Conservation (phyloP, 129 eudicot genomes). For the Ambrosia artemisiifolia region DNA sequence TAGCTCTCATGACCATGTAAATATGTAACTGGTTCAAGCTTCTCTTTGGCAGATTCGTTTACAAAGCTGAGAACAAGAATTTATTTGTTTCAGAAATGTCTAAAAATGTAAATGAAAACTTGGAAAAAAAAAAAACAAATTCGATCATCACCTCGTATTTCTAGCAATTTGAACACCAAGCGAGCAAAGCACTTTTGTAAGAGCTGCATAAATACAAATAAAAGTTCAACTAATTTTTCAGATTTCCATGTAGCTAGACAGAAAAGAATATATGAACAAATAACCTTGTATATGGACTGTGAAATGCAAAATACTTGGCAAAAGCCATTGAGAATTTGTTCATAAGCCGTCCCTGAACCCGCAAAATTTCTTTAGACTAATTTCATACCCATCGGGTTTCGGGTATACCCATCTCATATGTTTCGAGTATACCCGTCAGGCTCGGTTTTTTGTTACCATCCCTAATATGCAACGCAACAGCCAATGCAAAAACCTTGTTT, state of each 20-base stretch:
- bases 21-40: slow-evolving; percentile 67
- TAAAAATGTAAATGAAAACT: too few relatives aligned
- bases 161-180: slow-evolving; percentile 54
- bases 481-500: too few relatives aligned
- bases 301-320: slow-evolving; percentile 73
- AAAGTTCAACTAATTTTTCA: neutral
- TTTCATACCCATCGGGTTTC: too few relatives aligned
- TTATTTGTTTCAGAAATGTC: too few relatives aligned
- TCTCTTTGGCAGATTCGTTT: slow-evolving; percentile 52
- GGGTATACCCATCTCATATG: too few relatives aligned
- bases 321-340: slow-evolving; percentile 65
- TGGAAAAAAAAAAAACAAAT: neutral
- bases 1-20: slow-evolving; percentile 72
- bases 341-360: too few relatives aligned
- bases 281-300: slow-evolving; percentile 91
- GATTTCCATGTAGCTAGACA: neutral
- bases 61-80: too few relatives aligned
- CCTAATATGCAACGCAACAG: too few relatives aligned
- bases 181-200: slow-evolving; percentile 92
- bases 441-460: too few relatives aligned
- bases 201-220: slow-evolving; percentile 54
- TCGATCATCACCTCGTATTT: slow-evolving; percentile 54
- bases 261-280: neutral
- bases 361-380: too few relatives aligned
- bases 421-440: too few relatives aligned